Evolutionary conservation across 1,284 basidiomycete species (phyloP).

Genomic region (Fomitopsis pinicola): DNA sequence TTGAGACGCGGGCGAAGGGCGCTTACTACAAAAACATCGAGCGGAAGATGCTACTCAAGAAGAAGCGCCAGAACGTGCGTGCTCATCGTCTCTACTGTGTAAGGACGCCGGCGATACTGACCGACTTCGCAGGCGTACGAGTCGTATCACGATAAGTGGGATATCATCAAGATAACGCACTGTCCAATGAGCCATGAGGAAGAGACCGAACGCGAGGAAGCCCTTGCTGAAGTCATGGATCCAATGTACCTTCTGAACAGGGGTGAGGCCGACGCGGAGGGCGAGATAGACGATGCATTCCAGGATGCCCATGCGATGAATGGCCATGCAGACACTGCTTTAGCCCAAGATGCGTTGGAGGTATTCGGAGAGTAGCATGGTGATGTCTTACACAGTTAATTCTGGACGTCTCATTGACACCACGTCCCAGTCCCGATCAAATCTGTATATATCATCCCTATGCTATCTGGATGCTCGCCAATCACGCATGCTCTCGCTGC

Average conservation of each 20-base stretch:
- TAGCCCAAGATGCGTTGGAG: slow-evolving; percentile 19
- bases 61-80: slow-evolving; percentile 75
- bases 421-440: no score
- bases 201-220: slow-evolving; percentile 47
- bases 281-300: slow-evolving; percentile 29
- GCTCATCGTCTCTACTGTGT: background rate
- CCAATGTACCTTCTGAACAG: slow-evolving; percentile 41
- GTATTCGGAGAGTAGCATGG: slow-evolving; percentile 20
- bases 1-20: slow-evolving; percentile 36
- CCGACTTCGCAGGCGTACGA: slow-evolving; percentile 48
- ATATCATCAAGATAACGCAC: slow-evolving; percentile 63
- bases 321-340: slow-evolving; percentile 9
- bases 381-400: background rate
- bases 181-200: slow-evolving; percentile 49
- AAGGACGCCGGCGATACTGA: background rate
- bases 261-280: slow-evolving; percentile 41
- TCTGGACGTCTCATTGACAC: background rate
- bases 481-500: no score
- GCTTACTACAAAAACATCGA: slow-evolving; percentile 88
- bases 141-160: slow-evolving; percentile 74
- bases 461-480: no score
- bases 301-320: slow-evolving; percentile 16
- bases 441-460: no score
- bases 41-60: slow-evolving; percentile 82
- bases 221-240: slow-evolving; percentile 50